Percentiles rank a stretch among this genome's conserved stretches.
phyloP scores from a whole-genome alignment of 108 stramenopile genomes.

The Nitzschia sp. region DNA sequence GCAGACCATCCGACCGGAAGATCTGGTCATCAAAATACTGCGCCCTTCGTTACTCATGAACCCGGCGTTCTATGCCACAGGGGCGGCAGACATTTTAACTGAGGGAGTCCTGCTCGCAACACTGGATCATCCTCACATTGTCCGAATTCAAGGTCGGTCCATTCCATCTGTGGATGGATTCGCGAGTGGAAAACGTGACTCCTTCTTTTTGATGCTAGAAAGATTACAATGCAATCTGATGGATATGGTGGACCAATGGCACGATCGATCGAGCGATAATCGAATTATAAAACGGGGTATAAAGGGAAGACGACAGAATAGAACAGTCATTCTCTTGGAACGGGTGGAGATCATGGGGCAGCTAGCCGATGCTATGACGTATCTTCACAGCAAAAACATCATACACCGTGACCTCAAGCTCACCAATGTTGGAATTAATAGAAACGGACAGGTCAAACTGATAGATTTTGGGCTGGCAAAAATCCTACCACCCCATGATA shows the following conservation, averaged over 20 bases:
- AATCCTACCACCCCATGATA: slow-evolving; percentile 21
- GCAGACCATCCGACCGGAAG: slow-evolving; percentile 9
- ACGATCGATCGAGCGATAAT: neutral
- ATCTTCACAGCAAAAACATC: slow-evolving; percentile 24
- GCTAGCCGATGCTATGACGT: slow-evolving; percentile 29
- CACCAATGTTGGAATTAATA: slow-evolving; percentile 36
- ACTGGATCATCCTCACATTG: slow-evolving; percentile 39
- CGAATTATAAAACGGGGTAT: neutral
- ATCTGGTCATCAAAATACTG: slow-evolving; percentile 36
- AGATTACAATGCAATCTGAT: slow-evolving; percentile 35
- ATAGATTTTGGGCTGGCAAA: slow-evolving; percentile 48
- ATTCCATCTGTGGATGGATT: slow-evolving; percentile 30
- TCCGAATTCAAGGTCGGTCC: slow-evolving; percentile 31
- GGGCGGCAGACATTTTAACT: slow-evolving; percentile 29
- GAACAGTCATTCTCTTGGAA: slow-evolving; percentile 7
- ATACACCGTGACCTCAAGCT: slow-evolving; percentile 39
- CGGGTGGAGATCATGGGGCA: slow-evolving; percentile 12
- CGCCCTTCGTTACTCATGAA: slow-evolving; percentile 17
- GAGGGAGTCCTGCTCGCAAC: slow-evolving; percentile 35
- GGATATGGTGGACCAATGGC: slow-evolving; percentile 36
- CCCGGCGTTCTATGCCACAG: slow-evolving; percentile 30
- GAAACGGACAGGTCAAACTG: slow-evolving; percentile 24
- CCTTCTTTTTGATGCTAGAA: slow-evolving; percentile 36
- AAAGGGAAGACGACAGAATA: slow-evolving; percentile 3
- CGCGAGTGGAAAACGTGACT: slow-evolving; percentile 35